Percentiles rank a stretch among this genome's conserved stretches.
These are phyloP conservation scores for Roridomyces roridus DNA, from an alignment of 768 basidiomycete species.

Conservation along the genomic window DNA sequence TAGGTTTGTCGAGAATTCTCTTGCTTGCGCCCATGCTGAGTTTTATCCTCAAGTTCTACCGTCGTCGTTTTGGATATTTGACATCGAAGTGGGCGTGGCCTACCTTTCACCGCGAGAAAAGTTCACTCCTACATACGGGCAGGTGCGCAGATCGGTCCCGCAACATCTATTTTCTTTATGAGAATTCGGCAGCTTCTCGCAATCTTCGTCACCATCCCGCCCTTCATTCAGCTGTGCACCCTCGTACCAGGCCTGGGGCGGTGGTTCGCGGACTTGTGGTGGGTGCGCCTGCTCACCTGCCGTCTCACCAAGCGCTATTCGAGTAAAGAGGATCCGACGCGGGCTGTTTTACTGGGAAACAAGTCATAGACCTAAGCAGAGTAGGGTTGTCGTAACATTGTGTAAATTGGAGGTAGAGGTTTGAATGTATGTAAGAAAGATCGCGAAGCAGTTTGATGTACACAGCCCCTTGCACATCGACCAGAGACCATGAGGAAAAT, in stretches of 20 bases:
- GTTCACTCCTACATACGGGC: conserved; percentile 18
- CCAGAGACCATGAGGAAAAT: conserved; percentile 63
- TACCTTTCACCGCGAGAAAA: not conserved
- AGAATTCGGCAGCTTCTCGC: conserved; percentile 5
- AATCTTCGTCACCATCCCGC: conserved; percentile 16
- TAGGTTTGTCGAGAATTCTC: too few species aligned
- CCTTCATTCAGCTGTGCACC: conserved; percentile 15
- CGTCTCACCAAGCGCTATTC: conserved; percentile 2
- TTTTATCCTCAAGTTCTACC: not conserved
- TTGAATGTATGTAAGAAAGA: too few species aligned
- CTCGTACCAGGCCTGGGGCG: conserved; percentile 13
- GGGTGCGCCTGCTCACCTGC: conserved; percentile 17
- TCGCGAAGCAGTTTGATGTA: too few species aligned
- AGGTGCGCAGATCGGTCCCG: not conserved
- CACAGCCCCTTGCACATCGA: not conserved
- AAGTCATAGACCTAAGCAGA: too few species aligned
- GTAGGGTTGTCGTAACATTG: too few species aligned
- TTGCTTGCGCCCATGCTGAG: too few species aligned
- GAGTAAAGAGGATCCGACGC: not conserved
- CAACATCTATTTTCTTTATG: not conserved
- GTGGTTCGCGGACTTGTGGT: conserved; percentile 24
- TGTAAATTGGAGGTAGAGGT: too few species aligned
- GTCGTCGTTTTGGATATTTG: conserved; percentile 7
- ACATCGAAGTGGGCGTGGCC: conserved; percentile 8
- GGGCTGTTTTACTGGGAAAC: too few species aligned